Conservation (phyloP, 148 eudicot genomes). For the Dianthus caryophyllus region DNA sequence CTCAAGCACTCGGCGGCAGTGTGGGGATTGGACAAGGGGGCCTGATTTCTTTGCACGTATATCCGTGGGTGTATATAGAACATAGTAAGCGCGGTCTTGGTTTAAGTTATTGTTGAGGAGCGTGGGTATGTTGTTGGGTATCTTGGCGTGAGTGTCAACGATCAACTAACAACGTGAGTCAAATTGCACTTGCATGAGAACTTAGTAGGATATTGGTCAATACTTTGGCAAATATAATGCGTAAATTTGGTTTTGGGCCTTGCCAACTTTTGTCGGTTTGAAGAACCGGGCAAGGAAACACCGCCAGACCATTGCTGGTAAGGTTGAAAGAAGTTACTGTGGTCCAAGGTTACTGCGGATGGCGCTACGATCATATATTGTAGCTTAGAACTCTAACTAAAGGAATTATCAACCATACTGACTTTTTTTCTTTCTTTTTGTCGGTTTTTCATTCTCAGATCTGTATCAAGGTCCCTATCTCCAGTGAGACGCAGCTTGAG, state of each 20-base stretch:
- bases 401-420: background rate
- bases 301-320: conserved; percentile 27
- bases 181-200: conserved; percentile 11
- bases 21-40: conserved; percentile 72
- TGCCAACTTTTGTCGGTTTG: conserved; percentile 19
- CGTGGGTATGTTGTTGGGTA: conserved; percentile 23
- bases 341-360: conserved; percentile 11
- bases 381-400: background rate
- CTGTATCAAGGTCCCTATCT: conserved; percentile 44
- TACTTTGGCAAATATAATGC: conserved; percentile 21
- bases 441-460: conserved; percentile 36
- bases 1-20: conserved; percentile 57
- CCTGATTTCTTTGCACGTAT: conserved; percentile 36
- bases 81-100: conserved; percentile 19
- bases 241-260: conserved; percentile 23
- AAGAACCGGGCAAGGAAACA: conserved; percentile 16
- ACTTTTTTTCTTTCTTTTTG: background rate
- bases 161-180: conserved; percentile 12
- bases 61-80: conserved; percentile 16
- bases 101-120: conserved; percentile 25
- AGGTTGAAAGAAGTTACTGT: conserved; percentile 28
- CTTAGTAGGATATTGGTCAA: conserved; percentile 28
- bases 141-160: conserved; percentile 17
- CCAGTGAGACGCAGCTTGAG: conserved; percentile 30
- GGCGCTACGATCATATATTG: background rate